Conservation (phyloP, 2,329 filamentous ascomycete genomes). For the Penicillium frequentans region DNA sequence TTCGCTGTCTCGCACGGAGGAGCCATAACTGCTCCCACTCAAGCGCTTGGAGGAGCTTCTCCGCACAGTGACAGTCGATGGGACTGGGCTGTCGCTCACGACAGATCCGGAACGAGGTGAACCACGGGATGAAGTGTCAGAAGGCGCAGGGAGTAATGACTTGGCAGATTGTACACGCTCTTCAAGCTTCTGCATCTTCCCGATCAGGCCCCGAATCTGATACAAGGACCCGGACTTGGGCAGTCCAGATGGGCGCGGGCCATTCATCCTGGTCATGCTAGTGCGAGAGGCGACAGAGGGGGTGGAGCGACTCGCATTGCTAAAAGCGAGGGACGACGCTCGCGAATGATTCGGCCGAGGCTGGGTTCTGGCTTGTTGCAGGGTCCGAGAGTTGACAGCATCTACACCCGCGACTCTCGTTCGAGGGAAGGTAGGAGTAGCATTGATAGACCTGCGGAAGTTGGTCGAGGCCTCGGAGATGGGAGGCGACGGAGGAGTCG, state of each 20-base stretch:
- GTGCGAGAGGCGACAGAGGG: slow-evolving; percentile 45
- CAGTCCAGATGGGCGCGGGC: slow-evolving; percentile 42
- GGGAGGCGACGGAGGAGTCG: slow-evolving; percentile 89
- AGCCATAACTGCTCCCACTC: slow-evolving; percentile 44
- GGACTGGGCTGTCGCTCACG: slow-evolving; percentile 49
- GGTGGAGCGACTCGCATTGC: slow-evolving; percentile 43
- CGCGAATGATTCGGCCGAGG: slow-evolving; percentile 52
- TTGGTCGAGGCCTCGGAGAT: slow-evolving; percentile 80
- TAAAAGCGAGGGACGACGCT: slow-evolving; percentile 60
- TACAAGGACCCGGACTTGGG: slow-evolving; percentile 73
- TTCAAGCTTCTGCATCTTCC: slow-evolving; percentile 95
- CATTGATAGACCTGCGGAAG: slow-evolving; percentile 53
- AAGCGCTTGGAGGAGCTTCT: slow-evolving; percentile 41
- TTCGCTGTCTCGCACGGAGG: slow-evolving; percentile 39
- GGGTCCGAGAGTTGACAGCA: slow-evolving; percentile 55
- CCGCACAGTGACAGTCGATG: slow-evolving; percentile 58
- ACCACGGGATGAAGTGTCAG: slow-evolving; percentile 71
- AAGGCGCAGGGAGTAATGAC: slow-evolving; percentile 84
- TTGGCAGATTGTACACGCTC: slow-evolving; percentile 87
- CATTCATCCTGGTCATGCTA: slow-evolving; percentile 49
- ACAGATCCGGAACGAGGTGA: slow-evolving; percentile 68
- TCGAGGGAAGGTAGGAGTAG: slow-evolving; percentile 50
- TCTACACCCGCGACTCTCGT: slow-evolving; percentile 49
- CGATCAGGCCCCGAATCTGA: slow-evolving; percentile 90
- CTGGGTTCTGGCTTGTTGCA: slow-evolving; percentile 44